Evolutionary conservation across 148 eudicot genomes (phyloP), one percentile per base, ranked within the genome.

Genomic region (Camellia granthamiana): DNA sequence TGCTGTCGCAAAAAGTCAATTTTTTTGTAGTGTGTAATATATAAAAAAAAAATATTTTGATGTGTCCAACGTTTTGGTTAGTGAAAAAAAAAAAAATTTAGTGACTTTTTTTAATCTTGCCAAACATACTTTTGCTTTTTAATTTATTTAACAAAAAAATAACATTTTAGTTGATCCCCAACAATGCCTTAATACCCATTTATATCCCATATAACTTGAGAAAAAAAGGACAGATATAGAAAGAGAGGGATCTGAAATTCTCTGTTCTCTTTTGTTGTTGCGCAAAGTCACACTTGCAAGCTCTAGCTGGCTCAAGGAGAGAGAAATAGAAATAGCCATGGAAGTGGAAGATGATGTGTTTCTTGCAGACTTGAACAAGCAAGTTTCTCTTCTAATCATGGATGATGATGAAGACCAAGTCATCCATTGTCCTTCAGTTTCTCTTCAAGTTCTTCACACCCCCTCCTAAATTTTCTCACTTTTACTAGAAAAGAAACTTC

Each of bases 311-410:
- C 55, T 71, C 51, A 51, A 55, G 18, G 46, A 23, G 8, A 49
- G 30, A 81, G 75, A 81, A 3, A 82, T 90, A 67, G 92, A 90
- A 83, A 87, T 86, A 49, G 85, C 88, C 73, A 80, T 92, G 86
- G 98, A 84, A 55, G 68, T 84, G 1, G 88, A 94, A 69, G 98
- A 93, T 86, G 98, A 91, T 79, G 69, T 86, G 38, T 90, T 87
- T 80, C 90, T 85, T 86, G 92, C 90, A 77, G 93, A 94, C 59
- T 73, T 94, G 61, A 94, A 89, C 85, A 89, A 87, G 81, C 98
- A 90, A 82, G 90, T 94, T 78, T 92, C 93, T 72, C 92, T 92
- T 61, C 83, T 94, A 3, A 91, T 94, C 72, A 91, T 90, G 89
- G 98, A 94, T 21, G 97, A 92, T 51, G 93, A 91, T 14, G 87